A percentile compares a stretch with the other conserved stretches of the same genome.
These are phyloP conservation scores for Drechslerella coelobrocha DNA, from an alignment of 2,329 filamentous ascomycete species.

Conservation along the genomic window DNA sequence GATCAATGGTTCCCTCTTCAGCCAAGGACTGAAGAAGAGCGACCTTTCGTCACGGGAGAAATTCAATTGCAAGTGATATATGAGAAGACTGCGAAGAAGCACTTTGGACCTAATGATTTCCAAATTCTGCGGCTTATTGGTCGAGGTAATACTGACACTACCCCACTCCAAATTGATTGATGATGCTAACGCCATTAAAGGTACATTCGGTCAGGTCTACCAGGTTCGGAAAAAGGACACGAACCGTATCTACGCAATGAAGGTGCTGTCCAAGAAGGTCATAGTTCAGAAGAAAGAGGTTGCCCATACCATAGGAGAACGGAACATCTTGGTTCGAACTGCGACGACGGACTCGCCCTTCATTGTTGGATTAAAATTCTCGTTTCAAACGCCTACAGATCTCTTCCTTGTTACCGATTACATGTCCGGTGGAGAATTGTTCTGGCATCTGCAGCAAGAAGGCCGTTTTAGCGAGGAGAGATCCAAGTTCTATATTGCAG, in stretches of 20 bases:
- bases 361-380: constrained; percentile 97
- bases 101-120: constrained; percentile 94
- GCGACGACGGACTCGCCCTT: constrained; percentile 96
- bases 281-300: constrained; percentile 99
- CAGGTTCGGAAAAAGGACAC: constrained; percentile 98
- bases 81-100: constrained; percentile 84
- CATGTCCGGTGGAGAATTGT: constrained; percentile 97
- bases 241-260: constrained; percentile 96
- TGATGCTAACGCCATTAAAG: constrained; percentile 47
- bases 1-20: constrained; percentile 85
- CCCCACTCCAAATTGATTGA: not conserved
- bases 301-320: constrained; percentile 92
- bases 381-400: constrained; percentile 95
- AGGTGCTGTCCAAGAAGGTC: constrained; percentile 98
- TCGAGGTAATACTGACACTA: constrained; percentile 65
- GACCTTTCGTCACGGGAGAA: constrained; percentile 79
- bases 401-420: constrained; percentile 98
- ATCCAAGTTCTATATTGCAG: constrained; percentile 98
- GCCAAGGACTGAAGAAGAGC: constrained; percentile 77
- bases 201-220: constrained; percentile 97
- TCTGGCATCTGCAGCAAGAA: constrained; percentile 98
- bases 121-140: constrained; percentile 95
- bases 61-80: constrained; percentile 86
- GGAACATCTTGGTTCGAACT: constrained; percentile 95
- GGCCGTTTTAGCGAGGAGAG: constrained; percentile 92